phyloP scores from a whole-genome alignment of 2,329 filamentous ascomycete genomes.

The Exophiala sideris region DNA sequence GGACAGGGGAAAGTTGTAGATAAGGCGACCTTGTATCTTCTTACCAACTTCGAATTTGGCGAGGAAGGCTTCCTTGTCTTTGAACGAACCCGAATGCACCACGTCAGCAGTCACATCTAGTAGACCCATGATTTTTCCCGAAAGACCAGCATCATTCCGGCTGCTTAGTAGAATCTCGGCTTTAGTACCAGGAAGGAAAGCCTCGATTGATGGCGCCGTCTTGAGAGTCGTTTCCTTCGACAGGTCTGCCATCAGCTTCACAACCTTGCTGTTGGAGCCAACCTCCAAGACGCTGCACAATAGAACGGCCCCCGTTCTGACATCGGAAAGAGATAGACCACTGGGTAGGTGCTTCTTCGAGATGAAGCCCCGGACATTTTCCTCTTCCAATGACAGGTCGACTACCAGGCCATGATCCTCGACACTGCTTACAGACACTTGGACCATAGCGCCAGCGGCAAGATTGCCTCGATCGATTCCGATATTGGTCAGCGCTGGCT shows the following conservation, averaged over 20 bases:
- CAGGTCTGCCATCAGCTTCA: slow-evolving; percentile 76
- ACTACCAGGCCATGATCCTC: slow-evolving; percentile 95
- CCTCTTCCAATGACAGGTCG: slow-evolving; percentile 74
- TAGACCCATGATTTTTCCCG: slow-evolving; percentile 87
- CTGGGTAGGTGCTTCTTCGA: slow-evolving; percentile 75
- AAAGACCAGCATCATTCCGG: slow-evolving; percentile 68
- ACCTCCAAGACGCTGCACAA: slow-evolving; percentile 76
- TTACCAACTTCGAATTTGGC: slow-evolving; percentile 76
- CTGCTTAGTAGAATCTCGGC: slow-evolving; percentile 82
- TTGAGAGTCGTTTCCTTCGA: slow-evolving; percentile 51
- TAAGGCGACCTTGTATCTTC: slow-evolving; percentile 79
- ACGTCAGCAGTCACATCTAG: slow-evolving; percentile 87
- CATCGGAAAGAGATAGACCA: slow-evolving; percentile 59
- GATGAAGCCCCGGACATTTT: slow-evolving; percentile 74
- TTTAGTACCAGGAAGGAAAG: slow-evolving; percentile 86
- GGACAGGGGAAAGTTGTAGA: slow-evolving; percentile 78
- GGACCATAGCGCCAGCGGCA: slow-evolving; percentile 71
- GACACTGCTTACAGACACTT: slow-evolving; percentile 85
- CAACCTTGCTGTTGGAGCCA: slow-evolving; percentile 73
- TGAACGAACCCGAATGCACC: slow-evolving; percentile 77
- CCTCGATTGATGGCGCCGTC: slow-evolving; percentile 80
- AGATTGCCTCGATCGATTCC: slow-evolving; percentile 70
- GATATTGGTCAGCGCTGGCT: slow-evolving; percentile 73
- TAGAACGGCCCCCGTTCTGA: slow-evolving; percentile 81
- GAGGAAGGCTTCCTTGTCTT: slow-evolving; percentile 60